Conservation (phyloP, 2,329 filamentous ascomycete genomes). For the Stromatinia cepivora region DNA sequence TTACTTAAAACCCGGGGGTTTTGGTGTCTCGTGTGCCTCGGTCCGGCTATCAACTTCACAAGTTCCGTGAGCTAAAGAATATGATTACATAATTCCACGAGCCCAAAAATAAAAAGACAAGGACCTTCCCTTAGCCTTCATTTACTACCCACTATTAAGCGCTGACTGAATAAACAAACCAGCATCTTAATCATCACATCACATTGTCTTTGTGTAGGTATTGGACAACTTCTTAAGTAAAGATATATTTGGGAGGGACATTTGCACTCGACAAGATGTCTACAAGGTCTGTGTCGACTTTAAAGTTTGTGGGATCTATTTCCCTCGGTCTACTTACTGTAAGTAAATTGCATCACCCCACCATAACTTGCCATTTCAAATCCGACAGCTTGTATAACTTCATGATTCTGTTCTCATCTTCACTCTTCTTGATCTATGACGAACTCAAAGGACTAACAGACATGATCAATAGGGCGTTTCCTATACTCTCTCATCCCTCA, state of each 20-base stretch:
- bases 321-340: slow-evolving; percentile 87
- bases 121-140: background rate
- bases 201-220: background rate
- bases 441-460: background rate
- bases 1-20: background rate
- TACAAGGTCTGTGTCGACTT: slow-evolving; percentile 68
- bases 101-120: background rate
- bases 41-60: background rate
- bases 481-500: slow-evolving; percentile 75
- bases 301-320: slow-evolving; percentile 92
- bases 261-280: slow-evolving; percentile 50
- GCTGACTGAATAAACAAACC: background rate
- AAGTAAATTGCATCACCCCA: slow-evolving; percentile 41
- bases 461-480: slow-evolving; percentile 69
- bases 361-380: slow-evolving; percentile 20
- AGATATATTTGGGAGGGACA: background rate
- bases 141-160: too few relatives aligned
- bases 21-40: background rate
- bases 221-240: background rate
- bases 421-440: background rate
- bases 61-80: background rate
- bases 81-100: slow-evolving; percentile 8
- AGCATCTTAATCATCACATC: background rate
- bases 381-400: background rate
- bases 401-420: background rate